These are phyloP conservation scores for Coniochaeta pulveracea DNA, from an alignment of 2,329 filamentous ascomycete species.

Conservation along the genomic window DNA sequence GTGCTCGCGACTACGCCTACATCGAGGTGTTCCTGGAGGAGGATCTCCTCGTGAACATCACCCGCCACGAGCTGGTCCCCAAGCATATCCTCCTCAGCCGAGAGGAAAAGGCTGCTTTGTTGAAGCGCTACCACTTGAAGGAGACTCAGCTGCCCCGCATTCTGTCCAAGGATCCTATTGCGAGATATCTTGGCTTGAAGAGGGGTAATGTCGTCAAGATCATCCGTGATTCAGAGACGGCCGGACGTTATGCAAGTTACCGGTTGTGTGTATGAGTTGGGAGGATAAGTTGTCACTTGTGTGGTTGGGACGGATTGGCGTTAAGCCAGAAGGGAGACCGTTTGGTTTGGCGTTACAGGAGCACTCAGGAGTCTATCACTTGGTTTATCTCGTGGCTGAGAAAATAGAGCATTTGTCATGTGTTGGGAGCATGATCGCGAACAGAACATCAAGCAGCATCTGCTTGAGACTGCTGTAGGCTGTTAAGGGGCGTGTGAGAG, in stretches of 20 bases:
- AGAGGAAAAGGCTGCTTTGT: conserved; percentile 77
- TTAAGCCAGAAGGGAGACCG: neutral
- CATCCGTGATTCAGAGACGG: conserved; percentile 89
- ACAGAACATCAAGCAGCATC: no score
- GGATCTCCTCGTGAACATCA: conserved; percentile 95
- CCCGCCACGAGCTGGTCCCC: conserved; percentile 91
- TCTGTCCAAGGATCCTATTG: conserved; percentile 82
- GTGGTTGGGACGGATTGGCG: conserved; percentile 5
- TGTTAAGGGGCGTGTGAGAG: no score
- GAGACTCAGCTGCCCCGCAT: conserved; percentile 95
- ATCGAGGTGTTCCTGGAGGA: conserved; percentile 95
- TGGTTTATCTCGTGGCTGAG: no score
- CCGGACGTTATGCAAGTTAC: conserved; percentile 93
- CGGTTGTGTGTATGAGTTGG: conserved; percentile 48
- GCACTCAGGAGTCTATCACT: no score
- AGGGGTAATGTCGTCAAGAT: conserved; percentile 97
- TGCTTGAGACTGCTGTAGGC: no score
- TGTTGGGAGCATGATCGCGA: no score
- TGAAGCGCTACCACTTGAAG: conserved; percentile 88
- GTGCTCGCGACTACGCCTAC: conserved; percentile 59
- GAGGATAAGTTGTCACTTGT: neutral
- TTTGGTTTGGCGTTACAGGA: conserved; percentile 2
- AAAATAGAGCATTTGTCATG: no score
- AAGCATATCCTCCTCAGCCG: conserved; percentile 82
- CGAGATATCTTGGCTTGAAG: conserved; percentile 81